Conservation (phyloP, 371 early-diverging fungal species). For the Mortierella sp. region DNA sequence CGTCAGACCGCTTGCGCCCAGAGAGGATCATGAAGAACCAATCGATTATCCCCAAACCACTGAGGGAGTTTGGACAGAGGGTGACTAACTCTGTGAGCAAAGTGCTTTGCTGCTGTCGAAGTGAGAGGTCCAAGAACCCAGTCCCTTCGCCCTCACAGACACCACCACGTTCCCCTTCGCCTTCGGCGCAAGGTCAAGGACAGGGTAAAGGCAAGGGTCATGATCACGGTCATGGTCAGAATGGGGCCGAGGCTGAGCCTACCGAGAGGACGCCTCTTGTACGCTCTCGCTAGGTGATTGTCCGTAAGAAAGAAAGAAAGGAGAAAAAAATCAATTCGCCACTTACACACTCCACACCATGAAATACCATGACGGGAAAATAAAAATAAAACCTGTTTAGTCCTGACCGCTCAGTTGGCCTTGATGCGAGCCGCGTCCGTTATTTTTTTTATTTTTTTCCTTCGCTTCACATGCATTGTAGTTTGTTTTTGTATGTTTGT, state of each 20-base stretch:
- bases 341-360: background rate
- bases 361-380: background rate
- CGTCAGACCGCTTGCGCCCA: conserved; percentile 68
- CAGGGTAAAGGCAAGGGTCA: background rate
- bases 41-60: conserved; percentile 26
- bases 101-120: conserved; percentile 30
- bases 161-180: no score
- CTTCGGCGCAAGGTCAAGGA: background rate
- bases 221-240: background rate
- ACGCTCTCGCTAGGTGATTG: conserved; percentile 8
- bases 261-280: conserved; percentile 6
- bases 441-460: background rate
- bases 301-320: no score
- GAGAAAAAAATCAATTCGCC: no score
- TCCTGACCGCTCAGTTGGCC: conserved; percentile 12
- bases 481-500: background rate
- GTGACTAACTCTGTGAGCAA: background rate
- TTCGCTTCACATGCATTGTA: conserved; percentile 11
- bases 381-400: conserved; percentile 19
- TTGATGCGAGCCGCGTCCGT: conserved; percentile 16
- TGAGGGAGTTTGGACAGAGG: conserved; percentile 8
- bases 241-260: background rate
- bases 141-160: background rate
- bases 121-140: background rate
- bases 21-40: conserved; percentile 64